Percentiles rank a stretch among this genome's conserved stretches.
These are phyloP conservation scores for Phaeosphaeria sp. DNA, from an alignment of 2,329 filamentous ascomycete genomes.

Conservation along the genomic window DNA sequence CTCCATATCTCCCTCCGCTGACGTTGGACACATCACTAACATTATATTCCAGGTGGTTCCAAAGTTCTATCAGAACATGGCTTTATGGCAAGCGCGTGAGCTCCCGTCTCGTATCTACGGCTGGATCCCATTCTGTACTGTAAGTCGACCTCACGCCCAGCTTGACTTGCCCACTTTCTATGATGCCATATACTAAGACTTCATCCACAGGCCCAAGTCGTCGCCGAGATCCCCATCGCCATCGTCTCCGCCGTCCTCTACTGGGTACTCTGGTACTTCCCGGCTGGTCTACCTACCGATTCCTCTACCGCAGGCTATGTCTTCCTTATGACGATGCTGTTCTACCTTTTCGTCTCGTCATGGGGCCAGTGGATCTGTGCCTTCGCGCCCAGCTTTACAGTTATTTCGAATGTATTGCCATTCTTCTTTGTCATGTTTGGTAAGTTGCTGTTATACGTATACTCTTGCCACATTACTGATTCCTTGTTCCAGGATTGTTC, in stretches of 20 bases:
- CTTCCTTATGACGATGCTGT: conserved; percentile 79
- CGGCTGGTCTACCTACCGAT: conserved; percentile 71
- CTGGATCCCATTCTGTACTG: conserved; percentile 69
- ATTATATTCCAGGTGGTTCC: conserved; percentile 64
- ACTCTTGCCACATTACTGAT: no score
- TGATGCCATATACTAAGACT: background rate
- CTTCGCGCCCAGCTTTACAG: conserved; percentile 78
- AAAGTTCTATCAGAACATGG: conserved; percentile 78
- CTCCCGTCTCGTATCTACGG: conserved; percentile 77
- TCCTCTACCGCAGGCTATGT: conserved; percentile 73
- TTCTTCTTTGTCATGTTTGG: conserved; percentile 83
- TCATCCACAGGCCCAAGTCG: conserved; percentile 62
- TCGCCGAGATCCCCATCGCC: conserved; percentile 75
- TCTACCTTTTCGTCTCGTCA: conserved; percentile 75
- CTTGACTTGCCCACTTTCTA: no score
- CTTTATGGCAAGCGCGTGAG: conserved; percentile 76
- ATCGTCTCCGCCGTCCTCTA: conserved; percentile 71
- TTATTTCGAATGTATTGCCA: conserved; percentile 74
- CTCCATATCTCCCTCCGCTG: no score
- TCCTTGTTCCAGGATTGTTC: no score
- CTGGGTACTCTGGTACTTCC: conserved; percentile 79
- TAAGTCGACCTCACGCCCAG: background rate
- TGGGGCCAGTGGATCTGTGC: conserved; percentile 89
- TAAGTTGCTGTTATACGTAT: no score
- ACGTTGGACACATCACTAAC: no score